phyloP scores from a whole-genome alignment of 495 filamentous ascomycete species.

The Penicillium pulvis region DNA sequence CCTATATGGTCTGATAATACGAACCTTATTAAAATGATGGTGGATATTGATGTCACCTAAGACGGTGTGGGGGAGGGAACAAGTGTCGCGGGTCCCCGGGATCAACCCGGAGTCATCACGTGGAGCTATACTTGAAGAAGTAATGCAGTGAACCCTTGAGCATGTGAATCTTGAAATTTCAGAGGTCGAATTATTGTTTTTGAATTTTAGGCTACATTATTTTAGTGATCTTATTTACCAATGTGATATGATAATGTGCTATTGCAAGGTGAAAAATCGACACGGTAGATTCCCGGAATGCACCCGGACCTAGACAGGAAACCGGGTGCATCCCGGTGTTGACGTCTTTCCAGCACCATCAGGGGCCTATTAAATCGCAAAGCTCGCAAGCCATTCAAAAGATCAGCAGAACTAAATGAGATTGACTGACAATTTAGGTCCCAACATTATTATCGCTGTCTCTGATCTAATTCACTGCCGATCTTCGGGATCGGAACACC shows the following conservation, averaged over 20 bases:
- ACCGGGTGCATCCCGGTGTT: conserved; percentile 27
- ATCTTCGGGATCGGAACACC: conserved; percentile 1
- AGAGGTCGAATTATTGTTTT: no score
- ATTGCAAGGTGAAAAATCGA: not conserved
- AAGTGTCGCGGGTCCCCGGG: conserved; percentile 3
- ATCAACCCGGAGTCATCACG: conserved; percentile 14
- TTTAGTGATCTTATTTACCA: not conserved
- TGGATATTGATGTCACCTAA: not conserved
- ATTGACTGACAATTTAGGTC: not conserved
- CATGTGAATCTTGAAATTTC: not conserved
- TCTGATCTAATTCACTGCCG: not conserved
- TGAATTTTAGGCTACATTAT: not conserved
- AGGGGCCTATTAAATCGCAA: conserved; percentile 13
- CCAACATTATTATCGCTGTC: not conserved
- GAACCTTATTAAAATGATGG: not conserved
- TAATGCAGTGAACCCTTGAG: not conserved
- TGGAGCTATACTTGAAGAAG: conserved; percentile 1
- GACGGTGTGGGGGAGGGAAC: conserved; percentile 2
- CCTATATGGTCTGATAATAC: not conserved
- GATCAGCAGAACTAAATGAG: conserved; percentile 1
- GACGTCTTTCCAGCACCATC: conserved; percentile 13
- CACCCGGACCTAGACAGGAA: conserved; percentile 12
- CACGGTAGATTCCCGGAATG: conserved; percentile 11
- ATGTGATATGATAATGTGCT: not conserved
- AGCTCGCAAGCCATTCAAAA: conserved; percentile 8